These are phyloP conservation scores for Phaffia australis DNA, from an alignment of 768 basidiomycete genomes.

Conservation along the genomic window DNA sequence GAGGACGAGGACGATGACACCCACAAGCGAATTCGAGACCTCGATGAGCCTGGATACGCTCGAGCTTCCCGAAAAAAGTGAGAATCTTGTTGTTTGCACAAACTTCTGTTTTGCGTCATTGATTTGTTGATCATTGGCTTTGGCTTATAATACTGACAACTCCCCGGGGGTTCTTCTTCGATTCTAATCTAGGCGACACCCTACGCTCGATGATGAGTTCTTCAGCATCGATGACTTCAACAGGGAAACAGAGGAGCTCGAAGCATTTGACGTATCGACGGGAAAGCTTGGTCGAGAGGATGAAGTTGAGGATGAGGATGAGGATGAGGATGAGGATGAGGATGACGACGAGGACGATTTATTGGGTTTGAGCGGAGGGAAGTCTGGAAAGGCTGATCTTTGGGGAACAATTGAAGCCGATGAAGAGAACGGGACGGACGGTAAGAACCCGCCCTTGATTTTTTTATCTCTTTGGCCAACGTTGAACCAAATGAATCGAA, in stretches of 20 bases:
- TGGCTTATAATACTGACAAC: background rate
- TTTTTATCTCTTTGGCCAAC: background rate
- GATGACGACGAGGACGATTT: constrained; percentile 36
- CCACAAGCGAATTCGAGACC: constrained; percentile 29
- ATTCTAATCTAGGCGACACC: constrained; percentile 33
- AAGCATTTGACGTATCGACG: constrained; percentile 52
- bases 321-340: constrained; percentile 43
- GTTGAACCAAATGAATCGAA: background rate
- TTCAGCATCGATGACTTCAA: constrained; percentile 84
- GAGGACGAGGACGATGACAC: constrained; percentile 36
- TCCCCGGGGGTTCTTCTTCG: background rate
- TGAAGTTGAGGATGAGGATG: constrained; percentile 46
- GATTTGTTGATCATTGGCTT: background rate
- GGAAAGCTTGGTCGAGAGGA: constrained; percentile 46
- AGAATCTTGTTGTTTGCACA: background rate
- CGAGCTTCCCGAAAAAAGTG: constrained; percentile 5
- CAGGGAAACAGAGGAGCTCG: constrained; percentile 65
- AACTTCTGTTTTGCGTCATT: background rate
- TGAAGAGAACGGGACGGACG: constrained; percentile 26
- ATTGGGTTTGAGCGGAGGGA: constrained; percentile 25
- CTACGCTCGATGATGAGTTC: constrained; percentile 74
- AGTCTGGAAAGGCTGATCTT: constrained; percentile 19
- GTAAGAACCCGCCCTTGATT: background rate
- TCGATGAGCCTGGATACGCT: constrained; percentile 31
- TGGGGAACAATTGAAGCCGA: constrained; percentile 20